These are phyloP conservation scores for Cucumis hystrix DNA, from an alignment of 306 rosid genomes.

Conservation along the genomic window DNA sequence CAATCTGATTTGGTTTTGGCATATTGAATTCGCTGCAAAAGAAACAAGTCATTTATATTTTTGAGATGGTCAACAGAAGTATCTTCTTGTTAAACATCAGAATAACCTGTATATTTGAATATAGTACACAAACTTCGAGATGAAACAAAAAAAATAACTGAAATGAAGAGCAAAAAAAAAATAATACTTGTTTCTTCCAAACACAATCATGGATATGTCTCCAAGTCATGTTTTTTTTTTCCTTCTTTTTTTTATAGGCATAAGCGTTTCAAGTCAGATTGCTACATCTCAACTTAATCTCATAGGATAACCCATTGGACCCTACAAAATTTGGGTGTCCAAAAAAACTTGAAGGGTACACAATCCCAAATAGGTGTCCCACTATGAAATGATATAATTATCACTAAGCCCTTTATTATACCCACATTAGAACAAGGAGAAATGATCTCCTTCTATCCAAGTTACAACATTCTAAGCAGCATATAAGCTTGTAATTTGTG, in stretches of 20 bases:
- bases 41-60: not conserved
- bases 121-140: not conserved
- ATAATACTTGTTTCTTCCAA: not conserved
- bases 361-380: not conserved
- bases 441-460: not conserved
- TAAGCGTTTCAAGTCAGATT: too few relatives aligned
- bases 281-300: not conserved
- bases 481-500: not conserved
- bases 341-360: not conserved
- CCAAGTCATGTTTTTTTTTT: too few relatives aligned
- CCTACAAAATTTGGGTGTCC: not conserved
- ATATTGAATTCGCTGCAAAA: conserved; percentile 78
- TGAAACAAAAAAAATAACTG: not conserved
- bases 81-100: not conserved
- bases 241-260: not conserved
- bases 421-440: not conserved
- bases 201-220: not conserved
- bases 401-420: not conserved
- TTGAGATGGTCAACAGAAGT: not conserved
- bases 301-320: not conserved
- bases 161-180: too few relatives aligned
- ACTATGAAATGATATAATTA: not conserved
- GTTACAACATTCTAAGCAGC: not conserved
- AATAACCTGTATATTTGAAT: not conserved
- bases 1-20: conserved; percentile 96